phyloP scores from a whole-genome alignment of 108 stramenopile genomes.

The Conticribra guillardii region DNA sequence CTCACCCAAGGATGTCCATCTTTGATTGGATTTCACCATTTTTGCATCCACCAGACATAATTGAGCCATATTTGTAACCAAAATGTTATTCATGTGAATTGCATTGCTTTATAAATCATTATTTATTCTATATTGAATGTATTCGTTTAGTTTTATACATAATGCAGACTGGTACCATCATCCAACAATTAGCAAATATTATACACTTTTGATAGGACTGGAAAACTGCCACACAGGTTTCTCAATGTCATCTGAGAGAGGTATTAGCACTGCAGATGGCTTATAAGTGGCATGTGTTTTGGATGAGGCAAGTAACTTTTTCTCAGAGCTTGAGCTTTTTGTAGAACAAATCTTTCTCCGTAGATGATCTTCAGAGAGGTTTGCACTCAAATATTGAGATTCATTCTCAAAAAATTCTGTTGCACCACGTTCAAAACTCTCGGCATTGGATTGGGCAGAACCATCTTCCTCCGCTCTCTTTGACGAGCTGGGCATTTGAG shows the following conservation, averaged over 20 bases:
- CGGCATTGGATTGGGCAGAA: no score
- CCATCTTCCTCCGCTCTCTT: not conserved
- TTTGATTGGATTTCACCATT: no score
- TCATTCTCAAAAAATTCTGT: not conserved
- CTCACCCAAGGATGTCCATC: no score
- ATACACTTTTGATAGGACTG: no score
- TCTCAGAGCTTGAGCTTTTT: constrained; percentile 38
- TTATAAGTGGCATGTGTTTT: constrained; percentile 28
- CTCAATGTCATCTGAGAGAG: constrained; percentile 30
- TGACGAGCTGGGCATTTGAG: not conserved
- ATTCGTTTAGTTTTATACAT: no score
- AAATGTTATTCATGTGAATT: no score
- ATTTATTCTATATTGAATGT: no score
- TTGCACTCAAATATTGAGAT: constrained; percentile 9
- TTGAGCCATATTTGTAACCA: no score
- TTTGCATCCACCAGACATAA: no score
- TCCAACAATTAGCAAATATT: no score
- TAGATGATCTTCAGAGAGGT: constrained; percentile 5
- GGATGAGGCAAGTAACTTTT: constrained; percentile 25
- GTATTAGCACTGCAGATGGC: constrained; percentile 30
- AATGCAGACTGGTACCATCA: no score
- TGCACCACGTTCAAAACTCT: not conserved
- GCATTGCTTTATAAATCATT: no score
- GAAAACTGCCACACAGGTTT: constrained; percentile 36
- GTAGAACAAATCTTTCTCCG: constrained; percentile 1